Percentiles rank a stretch among this genome's conserved stretches.
phyloP scores from a whole-genome alignment of 169 alveolate genomes.

The Plasmodium gaboni region DNA sequence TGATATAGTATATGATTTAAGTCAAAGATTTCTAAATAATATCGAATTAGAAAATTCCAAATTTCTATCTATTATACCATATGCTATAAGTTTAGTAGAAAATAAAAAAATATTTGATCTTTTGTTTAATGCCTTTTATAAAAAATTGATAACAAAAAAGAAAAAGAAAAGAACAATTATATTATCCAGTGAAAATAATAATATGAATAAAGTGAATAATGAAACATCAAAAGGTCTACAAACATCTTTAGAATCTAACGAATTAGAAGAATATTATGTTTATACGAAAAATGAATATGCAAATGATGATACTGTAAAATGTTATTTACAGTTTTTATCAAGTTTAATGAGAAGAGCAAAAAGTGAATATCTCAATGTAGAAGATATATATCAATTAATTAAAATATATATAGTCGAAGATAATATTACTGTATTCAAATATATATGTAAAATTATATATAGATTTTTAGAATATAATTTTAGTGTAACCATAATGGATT shows the following conservation, averaged over 20 bases:
- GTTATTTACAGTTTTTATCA: slow-evolving; percentile 61
- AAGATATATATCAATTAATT: slow-evolving; percentile 47
- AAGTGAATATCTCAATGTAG: slow-evolving; percentile 34
- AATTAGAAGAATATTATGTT: slow-evolving; percentile 17
- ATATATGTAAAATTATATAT: slow-evolving; percentile 66
- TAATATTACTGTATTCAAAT: slow-evolving; percentile 37
- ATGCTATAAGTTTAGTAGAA: slow-evolving; percentile 52
- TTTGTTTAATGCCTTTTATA: slow-evolving; percentile 55
- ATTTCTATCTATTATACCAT: slow-evolving; percentile 56
- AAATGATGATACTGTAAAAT: slow-evolving; percentile 60
- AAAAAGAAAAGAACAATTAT: slow-evolving; percentile 15
- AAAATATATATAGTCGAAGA: slow-evolving; percentile 69
- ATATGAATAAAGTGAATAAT: neutral
- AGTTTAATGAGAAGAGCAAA: slow-evolving; percentile 55
- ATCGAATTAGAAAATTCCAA: slow-evolving; percentile 63
- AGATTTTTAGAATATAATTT: slow-evolving; percentile 53
- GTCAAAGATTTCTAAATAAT: slow-evolving; percentile 57
- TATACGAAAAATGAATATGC: slow-evolving; percentile 64
- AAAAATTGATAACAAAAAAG: slow-evolving; percentile 48
- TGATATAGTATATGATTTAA: slow-evolving; percentile 35
- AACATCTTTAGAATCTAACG: neutral
- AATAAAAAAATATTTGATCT: slow-evolving; percentile 61
- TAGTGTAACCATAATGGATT: slow-evolving; percentile 29
- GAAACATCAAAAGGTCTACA: neutral
- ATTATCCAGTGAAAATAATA: no score